Percentiles rank a stretch among this genome's conserved stretches.
Evolutionary conservation across 805 yeast species (phyloP).

Genomic region (Schwanniomyces sp.): DNA sequence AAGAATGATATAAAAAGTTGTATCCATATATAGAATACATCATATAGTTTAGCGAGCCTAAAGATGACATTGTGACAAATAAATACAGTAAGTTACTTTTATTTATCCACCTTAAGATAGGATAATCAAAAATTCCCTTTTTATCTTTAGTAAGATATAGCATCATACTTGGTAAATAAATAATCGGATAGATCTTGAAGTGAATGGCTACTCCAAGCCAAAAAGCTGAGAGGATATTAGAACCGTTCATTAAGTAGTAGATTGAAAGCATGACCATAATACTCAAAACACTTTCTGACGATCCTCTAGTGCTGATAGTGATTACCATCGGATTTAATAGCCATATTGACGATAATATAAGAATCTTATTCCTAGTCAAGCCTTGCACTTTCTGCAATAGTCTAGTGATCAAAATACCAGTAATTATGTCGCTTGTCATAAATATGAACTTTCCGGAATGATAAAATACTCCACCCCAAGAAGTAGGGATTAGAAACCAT

Average conservation of each 20-base stretch:
- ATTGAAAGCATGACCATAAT: slow-evolving; percentile 67
- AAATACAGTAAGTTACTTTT: slow-evolving; percentile 23
- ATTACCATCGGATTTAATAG: slow-evolving; percentile 92
- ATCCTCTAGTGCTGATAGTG: slow-evolving; percentile 90
- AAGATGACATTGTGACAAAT: slow-evolving; percentile 39
- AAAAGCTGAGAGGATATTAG: slow-evolving; percentile 33
- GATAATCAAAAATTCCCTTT: slow-evolving; percentile 20
- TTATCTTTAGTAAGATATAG: slow-evolving; percentile 36
- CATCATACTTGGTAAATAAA: slow-evolving; percentile 75
- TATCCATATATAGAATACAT: slow-evolving; percentile 75
- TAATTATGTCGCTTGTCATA: slow-evolving; percentile 72
- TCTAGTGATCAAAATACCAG: slow-evolving; percentile 58
- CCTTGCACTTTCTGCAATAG: not conserved
- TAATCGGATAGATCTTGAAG: slow-evolving; percentile 88
- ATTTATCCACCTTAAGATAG: slow-evolving; percentile 42
- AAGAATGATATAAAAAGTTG: slow-evolving; percentile 75
- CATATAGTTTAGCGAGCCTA: slow-evolving; percentile 45
- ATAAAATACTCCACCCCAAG: slow-evolving; percentile 37
- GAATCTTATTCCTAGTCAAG: slow-evolving; percentile 27
- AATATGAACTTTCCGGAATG: slow-evolving; percentile 81
- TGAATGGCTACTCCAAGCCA: slow-evolving; percentile 80
- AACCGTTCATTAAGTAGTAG: slow-evolving; percentile 40
- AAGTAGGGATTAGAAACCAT: slow-evolving; percentile 77
- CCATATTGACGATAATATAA: slow-evolving; percentile 66
- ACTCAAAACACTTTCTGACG: slow-evolving; percentile 86